Evolutionary conservation across 1,284 basidiomycete species (phyloP), one percentile per base, ranked within the genome.

Genomic region (Sanghuangporus weigelae): DNA sequence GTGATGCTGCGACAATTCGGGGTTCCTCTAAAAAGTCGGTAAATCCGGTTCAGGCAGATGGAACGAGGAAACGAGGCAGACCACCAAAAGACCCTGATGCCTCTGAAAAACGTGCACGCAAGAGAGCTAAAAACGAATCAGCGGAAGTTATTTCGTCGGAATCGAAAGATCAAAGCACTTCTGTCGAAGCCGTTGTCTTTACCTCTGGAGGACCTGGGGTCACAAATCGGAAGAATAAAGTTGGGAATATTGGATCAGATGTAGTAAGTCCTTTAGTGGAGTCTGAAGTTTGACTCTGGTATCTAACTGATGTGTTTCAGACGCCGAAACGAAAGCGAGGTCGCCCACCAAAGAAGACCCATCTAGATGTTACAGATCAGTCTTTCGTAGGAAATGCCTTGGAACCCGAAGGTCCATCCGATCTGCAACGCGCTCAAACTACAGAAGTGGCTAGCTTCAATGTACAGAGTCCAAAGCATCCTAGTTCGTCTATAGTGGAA

Each of bases 41-140:
- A 35, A 71, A 69, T 56, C 71, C 58, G 67, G 65, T 69, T 14
- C 65, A 65, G 35, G 60, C 69, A 11, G 56, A 68, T 56, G 70
- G 70, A 8, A 67, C 51, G n/a, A 66, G 63, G 66, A 74, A 74
- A 63, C 72, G 71, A 7, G 78, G 75, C 36, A 69, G 77, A 59
- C 79, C 78, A 48, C 71, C 70, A 59, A 71, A 69, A 42, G 67
- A 69, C 36, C 53, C 50, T 4, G 49, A 54, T 12, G 46, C 42
- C 4, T 44, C 57, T 42, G 54, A 48, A 44, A 67, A 56, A 39
- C 55, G 61, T 40, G 62, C n/a, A 19, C 54, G 40, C 31, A 62
- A 55, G 50, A 40, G 51, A 36, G 11, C 35, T 11, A 62, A 53
- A 54, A 66, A 53, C 12, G 51, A 42, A 21, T 38, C 44, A 19